Percentiles rank a stretch among this genome's conserved stretches.
Evolutionary conservation across 1,284 basidiomycete species (phyloP).

Genomic region (Cutaneotrichosporon cutaneum): DNA sequence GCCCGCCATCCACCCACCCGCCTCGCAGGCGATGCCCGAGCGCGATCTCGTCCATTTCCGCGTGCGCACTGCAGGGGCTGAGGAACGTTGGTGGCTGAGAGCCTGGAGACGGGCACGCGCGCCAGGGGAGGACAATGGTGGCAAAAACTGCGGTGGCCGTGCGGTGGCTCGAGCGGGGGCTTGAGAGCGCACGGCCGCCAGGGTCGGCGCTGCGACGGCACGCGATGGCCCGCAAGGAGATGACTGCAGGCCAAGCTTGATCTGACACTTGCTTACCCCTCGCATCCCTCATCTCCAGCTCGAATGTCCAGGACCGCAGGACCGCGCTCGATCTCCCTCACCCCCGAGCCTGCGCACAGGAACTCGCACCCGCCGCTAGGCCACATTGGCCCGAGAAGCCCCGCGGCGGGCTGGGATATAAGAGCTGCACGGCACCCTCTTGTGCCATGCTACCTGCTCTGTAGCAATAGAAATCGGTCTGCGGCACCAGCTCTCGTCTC

Average conservation of each 20-base stretch:
- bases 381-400: background rate
- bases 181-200: constrained; percentile 9
- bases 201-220: background rate
- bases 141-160: constrained; percentile 1
- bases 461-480: constrained; percentile 10
- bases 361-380: too few relatives aligned
- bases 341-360: background rate
- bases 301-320: too few relatives aligned
- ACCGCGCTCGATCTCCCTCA: background rate
- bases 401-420: too few relatives aligned
- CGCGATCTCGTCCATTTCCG: background rate
- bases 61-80: background rate
- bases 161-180: constrained; percentile 3
- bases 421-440: background rate
- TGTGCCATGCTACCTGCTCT: constrained; percentile 1
- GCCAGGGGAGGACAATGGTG: background rate
- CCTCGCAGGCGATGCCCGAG: too few relatives aligned
- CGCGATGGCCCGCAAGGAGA: background rate
- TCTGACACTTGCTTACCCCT: background rate
- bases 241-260: background rate
- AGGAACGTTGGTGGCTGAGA: too few relatives aligned
- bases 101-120: background rate
- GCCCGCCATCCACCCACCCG: background rate
- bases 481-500: constrained; percentile 10
- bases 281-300: background rate